phyloP scores from a whole-genome alignment of 768 basidiomycete genomes.

The Agaricus blazei region DNA sequence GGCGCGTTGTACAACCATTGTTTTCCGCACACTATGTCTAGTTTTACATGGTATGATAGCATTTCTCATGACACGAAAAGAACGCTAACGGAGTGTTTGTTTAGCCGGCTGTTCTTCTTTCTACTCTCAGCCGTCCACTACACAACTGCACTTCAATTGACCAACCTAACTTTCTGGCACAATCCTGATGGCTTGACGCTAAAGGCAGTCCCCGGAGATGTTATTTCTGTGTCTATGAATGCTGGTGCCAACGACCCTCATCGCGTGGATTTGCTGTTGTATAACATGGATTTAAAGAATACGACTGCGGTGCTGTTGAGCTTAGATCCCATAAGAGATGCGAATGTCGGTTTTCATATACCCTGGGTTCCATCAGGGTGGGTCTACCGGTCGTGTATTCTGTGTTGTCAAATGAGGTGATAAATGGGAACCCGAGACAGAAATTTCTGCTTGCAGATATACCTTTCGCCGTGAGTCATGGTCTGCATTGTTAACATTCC shows the following conservation, averaged over 20 bases:
- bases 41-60: no score
- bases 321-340: not conserved
- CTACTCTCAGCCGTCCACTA: no score
- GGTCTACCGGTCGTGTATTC: not conserved
- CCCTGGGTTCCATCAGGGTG: conserved; percentile 2
- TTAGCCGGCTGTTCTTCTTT: no score
- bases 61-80: no score
- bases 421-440: no score
- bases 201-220: not conserved
- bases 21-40: no score
- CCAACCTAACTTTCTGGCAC: not conserved
- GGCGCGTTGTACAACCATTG: no score
- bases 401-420: no score
- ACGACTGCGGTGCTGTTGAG: not conserved
- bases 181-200: not conserved
- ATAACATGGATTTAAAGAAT: not conserved
- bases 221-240: not conserved
- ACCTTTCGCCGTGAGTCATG: no score
- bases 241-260: not conserved
- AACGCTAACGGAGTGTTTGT: no score
- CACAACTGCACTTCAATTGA: not conserved
- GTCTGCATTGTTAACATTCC: no score
- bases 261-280: conserved; percentile 1
- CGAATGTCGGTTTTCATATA: not conserved
- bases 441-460: no score